Evolutionary conservation across 345 rosid genomes (phyloP), one percentile per base, ranked within the genome.

Genomic region (Conringia planisiliqua): DNA sequence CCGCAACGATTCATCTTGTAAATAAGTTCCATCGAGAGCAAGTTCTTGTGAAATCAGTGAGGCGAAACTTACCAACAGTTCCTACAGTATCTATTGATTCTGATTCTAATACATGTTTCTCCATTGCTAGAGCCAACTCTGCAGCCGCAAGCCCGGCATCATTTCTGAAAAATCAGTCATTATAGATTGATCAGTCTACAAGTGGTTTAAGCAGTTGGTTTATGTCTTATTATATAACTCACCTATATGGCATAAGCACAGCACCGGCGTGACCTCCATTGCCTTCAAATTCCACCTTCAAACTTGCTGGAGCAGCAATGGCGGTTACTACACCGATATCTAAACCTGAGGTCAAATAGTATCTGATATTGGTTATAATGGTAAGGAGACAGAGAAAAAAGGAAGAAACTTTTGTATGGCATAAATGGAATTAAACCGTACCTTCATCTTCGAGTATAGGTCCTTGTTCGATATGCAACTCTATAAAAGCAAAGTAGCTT

Each of bases 101-200:
- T 5, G 98, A 89, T 46, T 86, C 96, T 65, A 89, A 64, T 2
- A 87, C 93, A 74, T 91, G 97, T 82, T 85, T 88, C 83, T 94
- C 98, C 22, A 94, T 90, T n/a, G 96, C 90, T 47, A 94, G 70
- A 9, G 92, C 91, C 80, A 93, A 83, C 84, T 93, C 96, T 40
- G 98, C 96, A 62, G 94, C 97, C 40, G 97, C 98, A 79, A 93
- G 85, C 46, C 98, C 98, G 0, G 98, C 98, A 78, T 93, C 98
- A 71, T 91, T 93, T 82, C 97, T 91, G 81, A 51, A 39, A 27
- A n/a, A 20, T 3, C 30, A 39, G 24, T 56, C 67, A 55, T 62
- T 47, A 39, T 5, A 56, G 2, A 12, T 54, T 50, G 10, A 56
- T 55, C 52, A 76, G 46, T 44, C 27, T 47, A 51, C 55, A 39